Percentiles rank a stretch among this genome's conserved stretches.
phyloP scores from a whole-genome alignment of 306 rosid species.

The Hippophae gyantsensis region DNA sequence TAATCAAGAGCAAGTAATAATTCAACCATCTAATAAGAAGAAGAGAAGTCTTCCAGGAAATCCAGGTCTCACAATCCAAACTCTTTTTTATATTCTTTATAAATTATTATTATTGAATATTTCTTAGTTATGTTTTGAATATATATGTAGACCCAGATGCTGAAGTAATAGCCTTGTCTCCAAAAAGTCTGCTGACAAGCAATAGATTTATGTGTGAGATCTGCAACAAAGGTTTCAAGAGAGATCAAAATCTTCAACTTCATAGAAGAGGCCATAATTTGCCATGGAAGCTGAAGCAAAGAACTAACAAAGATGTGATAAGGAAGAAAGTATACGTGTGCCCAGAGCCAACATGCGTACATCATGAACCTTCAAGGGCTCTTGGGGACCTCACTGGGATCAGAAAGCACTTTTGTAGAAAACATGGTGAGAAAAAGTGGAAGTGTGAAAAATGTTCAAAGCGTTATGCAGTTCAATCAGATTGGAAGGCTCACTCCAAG shows the following conservation, averaged over 20 bases:
- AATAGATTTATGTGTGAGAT: constrained; percentile 74
- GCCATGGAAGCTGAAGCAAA: constrained; percentile 89
- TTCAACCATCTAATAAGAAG: constrained; percentile 45
- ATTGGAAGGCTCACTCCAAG: constrained; percentile 95
- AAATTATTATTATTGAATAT: neutral
- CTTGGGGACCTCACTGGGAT: constrained; percentile 89
- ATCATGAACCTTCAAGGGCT: constrained; percentile 78
- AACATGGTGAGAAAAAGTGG: constrained; percentile 93
- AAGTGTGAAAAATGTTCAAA: constrained; percentile 88
- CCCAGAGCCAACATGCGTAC: constrained; percentile 66
- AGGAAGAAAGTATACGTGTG: constrained; percentile 78
- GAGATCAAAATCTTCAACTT: constrained; percentile 87
- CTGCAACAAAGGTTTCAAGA: constrained; percentile 78
- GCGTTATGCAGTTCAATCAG: constrained; percentile 83
- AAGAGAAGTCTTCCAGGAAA: constrained; percentile 78
- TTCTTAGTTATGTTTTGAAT: neutral
- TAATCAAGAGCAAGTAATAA: constrained; percentile 16
- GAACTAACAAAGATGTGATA: constrained; percentile 36
- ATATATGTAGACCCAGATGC: constrained; percentile 65
- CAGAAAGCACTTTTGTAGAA: constrained; percentile 79
- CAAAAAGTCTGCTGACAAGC: constrained; percentile 60
- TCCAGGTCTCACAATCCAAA: constrained; percentile 48
- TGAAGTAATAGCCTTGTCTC: constrained; percentile 78
- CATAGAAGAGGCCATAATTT: constrained; percentile 84
- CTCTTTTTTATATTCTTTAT: neutral